A percentile compares a stretch with the other conserved stretches of the same genome.
Conservation (phyloP, 2,329 filamentous ascomycete genomes). For the Diaporthe eres region DNA sequence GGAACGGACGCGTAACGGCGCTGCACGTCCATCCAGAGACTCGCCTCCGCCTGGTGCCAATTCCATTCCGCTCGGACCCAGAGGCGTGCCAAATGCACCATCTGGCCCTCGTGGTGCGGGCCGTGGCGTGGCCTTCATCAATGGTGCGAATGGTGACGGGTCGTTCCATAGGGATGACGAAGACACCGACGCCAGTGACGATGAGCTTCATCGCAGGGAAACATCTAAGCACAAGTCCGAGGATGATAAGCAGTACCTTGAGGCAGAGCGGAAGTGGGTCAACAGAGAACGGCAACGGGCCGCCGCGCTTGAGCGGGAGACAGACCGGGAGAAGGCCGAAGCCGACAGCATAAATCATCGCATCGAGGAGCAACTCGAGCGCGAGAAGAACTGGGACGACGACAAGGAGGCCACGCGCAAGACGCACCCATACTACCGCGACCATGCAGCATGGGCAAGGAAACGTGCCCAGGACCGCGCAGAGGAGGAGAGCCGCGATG, state of each 20-base stretch:
- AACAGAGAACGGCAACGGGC: slow-evolving; percentile 89
- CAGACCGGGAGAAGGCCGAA: slow-evolving; percentile 83
- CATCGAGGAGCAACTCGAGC: slow-evolving; percentile 77
- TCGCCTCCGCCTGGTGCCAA: slow-evolving; percentile 81
- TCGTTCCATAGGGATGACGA: slow-evolving; percentile 81
- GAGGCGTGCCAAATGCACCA: slow-evolving; percentile 80
- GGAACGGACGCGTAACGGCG: slow-evolving; percentile 81
- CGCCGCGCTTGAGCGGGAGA: slow-evolving; percentile 88
- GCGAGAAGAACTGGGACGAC: slow-evolving; percentile 85
- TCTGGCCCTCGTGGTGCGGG: slow-evolving; percentile 73
- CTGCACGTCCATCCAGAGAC: slow-evolving; percentile 73
- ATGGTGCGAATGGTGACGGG: slow-evolving; percentile 71
- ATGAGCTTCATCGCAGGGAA: slow-evolving; percentile 83
- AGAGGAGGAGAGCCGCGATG: slow-evolving; percentile 83
- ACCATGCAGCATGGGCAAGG: slow-evolving; percentile 86
- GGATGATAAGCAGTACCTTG: slow-evolving; percentile 83
- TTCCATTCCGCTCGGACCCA: slow-evolving; percentile 82
- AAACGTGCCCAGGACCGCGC: slow-evolving; percentile 82
- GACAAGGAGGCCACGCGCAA: slow-evolving; percentile 83
- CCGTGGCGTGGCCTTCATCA: slow-evolving; percentile 79
- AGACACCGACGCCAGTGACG: slow-evolving; percentile 88
- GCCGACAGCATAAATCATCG: slow-evolving; percentile 74
- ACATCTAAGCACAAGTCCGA: slow-evolving; percentile 80
- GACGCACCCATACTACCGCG: slow-evolving; percentile 86
- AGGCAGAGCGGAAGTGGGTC: slow-evolving; percentile 90